Conservation (phyloP, 2,329 filamentous ascomycete genomes). For the Stagonosporopsis vannaccii region DNA sequence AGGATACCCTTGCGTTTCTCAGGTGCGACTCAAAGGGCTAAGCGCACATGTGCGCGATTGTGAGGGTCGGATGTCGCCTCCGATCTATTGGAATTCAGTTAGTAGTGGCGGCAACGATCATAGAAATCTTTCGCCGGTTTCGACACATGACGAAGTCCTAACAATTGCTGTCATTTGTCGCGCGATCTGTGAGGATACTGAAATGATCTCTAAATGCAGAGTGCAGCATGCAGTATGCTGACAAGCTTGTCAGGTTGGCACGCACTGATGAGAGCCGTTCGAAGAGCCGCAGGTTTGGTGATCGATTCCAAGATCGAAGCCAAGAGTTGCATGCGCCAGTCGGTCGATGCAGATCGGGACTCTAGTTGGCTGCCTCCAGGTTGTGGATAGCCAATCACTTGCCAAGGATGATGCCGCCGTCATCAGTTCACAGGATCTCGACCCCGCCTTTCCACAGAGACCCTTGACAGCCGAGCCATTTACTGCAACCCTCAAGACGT, state of each 20-base stretch:
- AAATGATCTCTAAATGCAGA: background rate
- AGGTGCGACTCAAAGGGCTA: background rate
- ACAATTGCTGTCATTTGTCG: background rate
- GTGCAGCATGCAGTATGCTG: background rate
- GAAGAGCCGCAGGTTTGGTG: conserved; percentile 8
- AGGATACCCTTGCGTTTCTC: background rate
- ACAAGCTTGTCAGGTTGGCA: background rate
- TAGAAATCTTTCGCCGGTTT: background rate
- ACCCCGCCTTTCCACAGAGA: conserved; percentile 11
- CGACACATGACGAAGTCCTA: background rate
- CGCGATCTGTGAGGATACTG: background rate
- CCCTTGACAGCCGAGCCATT: conserved; percentile 17
- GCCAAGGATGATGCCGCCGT: conserved; percentile 6
- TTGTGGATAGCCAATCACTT: conserved; percentile 12
- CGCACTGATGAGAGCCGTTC: conserved; percentile 2
- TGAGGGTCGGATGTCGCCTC: background rate
- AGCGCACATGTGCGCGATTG: background rate
- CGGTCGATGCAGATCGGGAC: conserved; percentile 9
- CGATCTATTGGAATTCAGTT: background rate
- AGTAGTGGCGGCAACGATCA: background rate
- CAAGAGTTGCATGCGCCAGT: conserved; percentile 1
- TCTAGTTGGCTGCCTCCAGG: conserved; percentile 1
- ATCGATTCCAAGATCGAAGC: conserved; percentile 3
- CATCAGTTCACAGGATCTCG: conserved; percentile 12
- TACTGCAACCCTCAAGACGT: conserved; percentile 13